A percentile compares a stretch with the other conserved stretches of the same genome.
Conservation (phyloP, 2,329 filamentous ascomycete genomes). For the Aspergillus sergii region DNA sequence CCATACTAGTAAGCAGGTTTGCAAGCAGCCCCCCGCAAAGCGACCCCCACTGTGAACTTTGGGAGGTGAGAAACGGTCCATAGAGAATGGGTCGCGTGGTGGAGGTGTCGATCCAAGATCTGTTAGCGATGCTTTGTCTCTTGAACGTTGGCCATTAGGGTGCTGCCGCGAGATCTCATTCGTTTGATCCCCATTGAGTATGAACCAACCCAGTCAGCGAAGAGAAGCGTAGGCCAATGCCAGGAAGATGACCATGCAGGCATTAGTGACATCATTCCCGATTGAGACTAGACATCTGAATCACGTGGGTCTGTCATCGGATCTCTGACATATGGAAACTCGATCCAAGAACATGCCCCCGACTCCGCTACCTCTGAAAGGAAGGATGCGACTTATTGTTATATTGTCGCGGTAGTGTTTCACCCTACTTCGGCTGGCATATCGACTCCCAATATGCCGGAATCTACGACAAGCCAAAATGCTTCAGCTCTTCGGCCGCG, state of each 20-base stretch:
- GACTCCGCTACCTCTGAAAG: background rate
- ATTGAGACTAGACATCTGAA: conserved; percentile 10
- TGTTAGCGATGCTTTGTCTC: background rate
- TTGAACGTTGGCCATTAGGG: background rate
- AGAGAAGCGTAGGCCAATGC: background rate
- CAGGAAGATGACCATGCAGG: no score
- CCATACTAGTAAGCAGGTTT: background rate
- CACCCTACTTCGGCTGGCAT: no score
- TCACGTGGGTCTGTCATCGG: conserved; percentile 16
- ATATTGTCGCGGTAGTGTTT: background rate
- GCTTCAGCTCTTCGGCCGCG: conserved; percentile 20
- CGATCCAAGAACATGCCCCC: background rate
- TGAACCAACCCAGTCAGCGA: background rate
- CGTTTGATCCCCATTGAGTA: background rate
- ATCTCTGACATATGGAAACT: background rate
- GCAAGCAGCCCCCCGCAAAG: background rate
- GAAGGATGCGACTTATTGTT: background rate
- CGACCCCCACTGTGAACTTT: background rate
- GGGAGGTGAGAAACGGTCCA: background rate
- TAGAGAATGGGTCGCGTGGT: background rate
- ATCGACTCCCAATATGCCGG: conserved; percentile 23
- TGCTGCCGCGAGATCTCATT: background rate
- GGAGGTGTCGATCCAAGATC: conserved; percentile 6
- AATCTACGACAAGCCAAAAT: conserved; percentile 21
- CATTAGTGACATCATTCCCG: conserved; percentile 19